Base-by-base conservation (phyloP, 1,139 yeast species). In the Yamadazyma sp. region DNA sequence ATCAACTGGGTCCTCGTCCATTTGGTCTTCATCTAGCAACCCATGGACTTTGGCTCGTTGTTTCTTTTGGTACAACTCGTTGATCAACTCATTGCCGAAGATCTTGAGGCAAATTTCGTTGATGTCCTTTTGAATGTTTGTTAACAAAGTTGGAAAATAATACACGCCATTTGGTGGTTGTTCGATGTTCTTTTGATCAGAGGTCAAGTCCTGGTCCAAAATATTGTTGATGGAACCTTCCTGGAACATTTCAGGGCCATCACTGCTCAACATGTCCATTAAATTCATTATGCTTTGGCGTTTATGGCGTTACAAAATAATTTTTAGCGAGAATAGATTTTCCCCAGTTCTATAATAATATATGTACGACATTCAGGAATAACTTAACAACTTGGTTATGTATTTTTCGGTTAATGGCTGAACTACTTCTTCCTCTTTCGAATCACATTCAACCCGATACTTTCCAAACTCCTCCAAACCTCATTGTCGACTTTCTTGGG, bases 391-490 rank as follows among this genome's bases (percentile, higher is more conserved):
- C n/a, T n/a, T n/a, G n/a, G n/a, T 22, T 28, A 22, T 32, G 10
- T 26, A 13, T 36, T 48, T 55, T 40, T 58, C 38, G 37, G n/a
- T n/a, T n/a, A n/a, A n/a, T n/a, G n/a, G n/a, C n/a, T n/a, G n/a
- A n/a, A n/a, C n/a, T n/a, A n/a, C n/a, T 53, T 54, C 6, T 62
- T 57, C 43, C 61, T 65, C 51, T 61, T 67, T 54, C 64, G 68
- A 12, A 59, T 62, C 2, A 70, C 67, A 45, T 56, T 67, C 16
- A 69, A 54, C 2, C 78, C 76, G 14, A 72, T 66, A 35, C 64
- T 69, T 31, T 78, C 81, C 26, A 80, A 76, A 58, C 87, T 82
- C 29, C 72, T 72, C 92, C 92, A 85, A 1, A 84, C 78, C 30
- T 66, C 65, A 10, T 69, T 71, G 50, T 71, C 76, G 3, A 85